Evolutionary conservation across 2,329 filamentous ascomycete species (phyloP).

Genomic region (Sclerotinia minor): DNA sequence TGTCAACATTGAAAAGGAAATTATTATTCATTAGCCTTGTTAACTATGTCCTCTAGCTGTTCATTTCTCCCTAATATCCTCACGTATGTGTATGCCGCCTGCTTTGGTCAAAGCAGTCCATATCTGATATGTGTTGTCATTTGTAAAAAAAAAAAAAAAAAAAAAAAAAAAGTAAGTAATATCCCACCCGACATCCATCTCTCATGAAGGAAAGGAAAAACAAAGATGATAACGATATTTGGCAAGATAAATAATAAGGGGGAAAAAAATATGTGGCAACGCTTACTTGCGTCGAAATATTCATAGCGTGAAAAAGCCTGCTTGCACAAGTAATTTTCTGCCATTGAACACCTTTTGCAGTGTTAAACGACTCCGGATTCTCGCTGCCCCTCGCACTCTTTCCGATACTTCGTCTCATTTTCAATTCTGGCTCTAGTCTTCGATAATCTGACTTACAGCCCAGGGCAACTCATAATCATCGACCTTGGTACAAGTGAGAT

Average conservation of each 20-base stretch:
- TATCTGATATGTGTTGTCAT: conserved; percentile 1
- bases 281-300: neutral
- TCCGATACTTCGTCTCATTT: neutral
- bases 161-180: conserved; percentile 16
- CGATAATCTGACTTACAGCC: conserved; percentile 4
- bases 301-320: neutral
- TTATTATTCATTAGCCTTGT: conserved; percentile 1
- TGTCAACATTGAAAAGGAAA: neutral
- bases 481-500: conserved; percentile 36
- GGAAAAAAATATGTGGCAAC: neutral
- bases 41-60: neutral
- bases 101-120: conserved; percentile 5
- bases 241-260: conserved; percentile 2
- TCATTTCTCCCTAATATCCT: neutral
- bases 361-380: neutral
- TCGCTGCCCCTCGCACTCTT: neutral
- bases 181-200: neutral
- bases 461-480: conserved; percentile 34
- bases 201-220: neutral
- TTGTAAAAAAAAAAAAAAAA: no score
- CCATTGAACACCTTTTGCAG: neutral
- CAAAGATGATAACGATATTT: conserved; percentile 12
- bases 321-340: neutral
- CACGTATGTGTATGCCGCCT: neutral
- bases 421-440: neutral